These are phyloP conservation scores for Linnemannia hyalina DNA, from an alignment of 192 early-diverging fungal genomes.

Conservation along the genomic window DNA sequence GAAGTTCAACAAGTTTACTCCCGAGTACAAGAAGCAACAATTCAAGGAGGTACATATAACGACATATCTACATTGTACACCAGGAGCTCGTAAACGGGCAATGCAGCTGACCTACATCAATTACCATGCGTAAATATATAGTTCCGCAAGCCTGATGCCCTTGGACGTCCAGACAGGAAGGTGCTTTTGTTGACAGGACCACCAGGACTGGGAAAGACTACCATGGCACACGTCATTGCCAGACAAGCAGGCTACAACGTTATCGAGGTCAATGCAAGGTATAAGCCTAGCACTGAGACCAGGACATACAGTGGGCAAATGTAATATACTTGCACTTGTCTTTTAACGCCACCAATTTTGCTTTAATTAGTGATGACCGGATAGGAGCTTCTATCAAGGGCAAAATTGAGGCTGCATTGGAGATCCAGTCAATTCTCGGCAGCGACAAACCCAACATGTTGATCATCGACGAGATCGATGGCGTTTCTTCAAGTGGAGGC, in stretches of 20 bases:
- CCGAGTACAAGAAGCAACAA: conserved; percentile 43
- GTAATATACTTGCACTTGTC: not conserved
- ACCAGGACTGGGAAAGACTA: conserved; percentile 97
- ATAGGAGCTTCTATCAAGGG: conserved; percentile 80
- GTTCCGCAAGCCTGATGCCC: conserved; percentile 51
- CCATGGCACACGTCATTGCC: conserved; percentile 93
- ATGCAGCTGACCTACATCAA: not conserved
- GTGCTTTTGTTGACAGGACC: conserved; percentile 87
- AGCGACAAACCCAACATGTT: conserved; percentile 82
- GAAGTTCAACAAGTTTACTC: conserved; percentile 48
- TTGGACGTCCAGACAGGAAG: conserved; percentile 54
- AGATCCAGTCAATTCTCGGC: conserved; percentile 78
- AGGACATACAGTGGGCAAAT: not conserved
- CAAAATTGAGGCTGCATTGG: conserved; percentile 81
- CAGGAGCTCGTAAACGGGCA: not conserved
- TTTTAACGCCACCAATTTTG: conserved; percentile 17
- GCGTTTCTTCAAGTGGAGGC: conserved; percentile 79
- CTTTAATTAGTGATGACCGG: conserved; percentile 89
- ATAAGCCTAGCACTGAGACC: conserved; percentile 1
- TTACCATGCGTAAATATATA: not conserved
- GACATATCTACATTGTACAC: not conserved
- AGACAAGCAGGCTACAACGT: conserved; percentile 91
- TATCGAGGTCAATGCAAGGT: conserved; percentile 93
- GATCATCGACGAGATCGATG: conserved; percentile 98
- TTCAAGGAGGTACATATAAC: conserved; percentile 31